Conservation (phyloP, 2,329 filamentous ascomycete genomes). For the Trichoderma atroviride region DNA sequence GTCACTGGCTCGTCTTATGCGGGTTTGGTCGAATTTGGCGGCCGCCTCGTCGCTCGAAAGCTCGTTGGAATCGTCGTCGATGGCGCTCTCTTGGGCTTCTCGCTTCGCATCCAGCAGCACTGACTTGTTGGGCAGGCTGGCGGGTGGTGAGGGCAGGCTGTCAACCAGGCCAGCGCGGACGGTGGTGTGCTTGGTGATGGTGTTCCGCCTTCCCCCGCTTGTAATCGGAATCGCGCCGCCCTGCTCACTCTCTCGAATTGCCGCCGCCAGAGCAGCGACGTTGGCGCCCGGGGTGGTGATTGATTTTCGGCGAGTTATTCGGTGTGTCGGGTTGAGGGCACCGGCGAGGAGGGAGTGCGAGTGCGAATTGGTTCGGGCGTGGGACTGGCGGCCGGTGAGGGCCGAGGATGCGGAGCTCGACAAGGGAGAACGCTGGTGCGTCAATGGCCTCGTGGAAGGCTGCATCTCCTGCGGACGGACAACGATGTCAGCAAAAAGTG, state of each 20-base stretch:
- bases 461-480: slow-evolving; percentile 59
- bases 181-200: slow-evolving; percentile 66
- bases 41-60: slow-evolving; percentile 59
- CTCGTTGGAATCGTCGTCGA: slow-evolving; percentile 68
- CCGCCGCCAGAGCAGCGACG: slow-evolving; percentile 74
- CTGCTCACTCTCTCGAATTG: slow-evolving; percentile 67
- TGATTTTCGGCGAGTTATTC: slow-evolving; percentile 91
- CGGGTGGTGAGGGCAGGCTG: slow-evolving; percentile 65
- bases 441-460: slow-evolving; percentile 67
- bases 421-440: slow-evolving; percentile 63
- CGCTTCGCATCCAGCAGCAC: slow-evolving; percentile 51
- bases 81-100: slow-evolving; percentile 60
- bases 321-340: slow-evolving; percentile 77
- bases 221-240: slow-evolving; percentile 58
- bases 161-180: slow-evolving; percentile 56
- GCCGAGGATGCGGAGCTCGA: slow-evolving; percentile 61
- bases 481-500: slow-evolving; percentile 40
- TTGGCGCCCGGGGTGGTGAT: slow-evolving; percentile 76
- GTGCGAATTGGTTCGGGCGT: slow-evolving; percentile 78
- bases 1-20: slow-evolving; percentile 73
- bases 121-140: slow-evolving; percentile 65
- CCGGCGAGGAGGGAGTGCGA: slow-evolving; percentile 78
- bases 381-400: slow-evolving; percentile 61
- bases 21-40: slow-evolving; percentile 51
- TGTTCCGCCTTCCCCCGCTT: slow-evolving; percentile 63